These are phyloP conservation scores for Oryza meyeriana DNA, from an alignment of 176 grass and related monocot genomes.

Conservation along the genomic window DNA sequence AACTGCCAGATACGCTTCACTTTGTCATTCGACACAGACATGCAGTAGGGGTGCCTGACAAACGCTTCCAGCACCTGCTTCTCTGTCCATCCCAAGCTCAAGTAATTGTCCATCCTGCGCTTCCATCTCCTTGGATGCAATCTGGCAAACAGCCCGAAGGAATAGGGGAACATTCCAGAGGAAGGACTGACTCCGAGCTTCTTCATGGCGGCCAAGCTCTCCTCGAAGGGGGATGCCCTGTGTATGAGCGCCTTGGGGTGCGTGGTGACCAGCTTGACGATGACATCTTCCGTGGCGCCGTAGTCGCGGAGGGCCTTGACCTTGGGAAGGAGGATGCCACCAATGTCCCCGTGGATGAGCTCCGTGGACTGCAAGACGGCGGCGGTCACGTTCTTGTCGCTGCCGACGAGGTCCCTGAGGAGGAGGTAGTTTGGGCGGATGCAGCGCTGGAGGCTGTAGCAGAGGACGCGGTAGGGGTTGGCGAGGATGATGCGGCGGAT, in stretches of 20 bases:
- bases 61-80: constrained; percentile 47
- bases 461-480: constrained; percentile 19
- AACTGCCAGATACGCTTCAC: constrained; percentile 43
- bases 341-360: constrained; percentile 33
- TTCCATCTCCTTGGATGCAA: constrained; percentile 26
- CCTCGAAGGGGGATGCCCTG: not conserved
- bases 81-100: constrained; percentile 59
- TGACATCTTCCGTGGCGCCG: constrained; percentile 20
- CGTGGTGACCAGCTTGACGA: constrained; percentile 26
- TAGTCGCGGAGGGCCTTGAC: constrained; percentile 38
- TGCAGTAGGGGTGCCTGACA: constrained; percentile 43
- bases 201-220: constrained; percentile 28
- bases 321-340: constrained; percentile 31
- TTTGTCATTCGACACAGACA: constrained; percentile 50
- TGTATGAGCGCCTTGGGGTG: constrained; percentile 24
- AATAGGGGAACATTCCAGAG: constrained; percentile 35
- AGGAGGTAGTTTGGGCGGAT: constrained; percentile 40
- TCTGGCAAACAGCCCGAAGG: constrained; percentile 29
- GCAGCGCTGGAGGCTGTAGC: constrained; percentile 14
- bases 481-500: constrained; percentile 20
- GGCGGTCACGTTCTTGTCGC: constrained; percentile 14
- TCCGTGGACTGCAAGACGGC: constrained; percentile 9
- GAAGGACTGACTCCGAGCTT: constrained; percentile 31
- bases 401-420: constrained; percentile 36
- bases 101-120: constrained; percentile 36